Conservation (phyloP, 345 rosid species). For the Psidium friedrichsthalianum region DNA sequence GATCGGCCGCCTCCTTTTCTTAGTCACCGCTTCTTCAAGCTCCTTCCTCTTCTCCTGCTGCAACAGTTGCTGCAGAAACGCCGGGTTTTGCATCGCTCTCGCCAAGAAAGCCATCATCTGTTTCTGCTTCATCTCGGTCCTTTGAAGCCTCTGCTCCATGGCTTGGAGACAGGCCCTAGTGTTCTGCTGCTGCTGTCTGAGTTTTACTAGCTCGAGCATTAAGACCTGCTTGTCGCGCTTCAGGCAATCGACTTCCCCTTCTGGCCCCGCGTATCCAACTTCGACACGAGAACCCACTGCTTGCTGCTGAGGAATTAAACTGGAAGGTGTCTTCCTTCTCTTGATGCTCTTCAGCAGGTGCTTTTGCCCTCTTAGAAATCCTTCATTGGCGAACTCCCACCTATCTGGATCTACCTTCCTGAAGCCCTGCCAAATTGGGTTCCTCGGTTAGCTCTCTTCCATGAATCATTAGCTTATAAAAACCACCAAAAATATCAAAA, state of each 20-base stretch:
- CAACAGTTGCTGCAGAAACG: slow-evolving; percentile 47
- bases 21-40: slow-evolving; percentile 42
- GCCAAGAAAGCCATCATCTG: slow-evolving; percentile 86
- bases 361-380: slow-evolving; percentile 62
- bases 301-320: slow-evolving; percentile 24
- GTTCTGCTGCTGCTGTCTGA: slow-evolving; percentile 61
- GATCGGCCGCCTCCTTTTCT: slow-evolving; percentile 42
- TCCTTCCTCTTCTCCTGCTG: slow-evolving; percentile 45
- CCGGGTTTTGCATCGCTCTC: slow-evolving; percentile 57
- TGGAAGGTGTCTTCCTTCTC: slow-evolving; percentile 50
- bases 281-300: slow-evolving; percentile 36
- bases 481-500: not conserved
- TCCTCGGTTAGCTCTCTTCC: not conserved
- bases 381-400: slow-evolving; percentile 87
- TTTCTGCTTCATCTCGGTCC: slow-evolving; percentile 69
- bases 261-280: slow-evolving; percentile 34
- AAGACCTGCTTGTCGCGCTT: slow-evolving; percentile 52
- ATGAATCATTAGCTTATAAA: not conserved
- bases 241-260: slow-evolving; percentile 37
- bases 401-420: slow-evolving; percentile 71
- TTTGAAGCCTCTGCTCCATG: slow-evolving; percentile 56
- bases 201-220: slow-evolving; percentile 55
- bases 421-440: slow-evolving; percentile 45
- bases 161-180: slow-evolving; percentile 44
- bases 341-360: slow-evolving; percentile 57